Percentiles rank a stretch among this genome's conserved stretches.
phyloP scores from a whole-genome alignment of 495 filamentous ascomycete genomes.

The Tuber borchii region DNA sequence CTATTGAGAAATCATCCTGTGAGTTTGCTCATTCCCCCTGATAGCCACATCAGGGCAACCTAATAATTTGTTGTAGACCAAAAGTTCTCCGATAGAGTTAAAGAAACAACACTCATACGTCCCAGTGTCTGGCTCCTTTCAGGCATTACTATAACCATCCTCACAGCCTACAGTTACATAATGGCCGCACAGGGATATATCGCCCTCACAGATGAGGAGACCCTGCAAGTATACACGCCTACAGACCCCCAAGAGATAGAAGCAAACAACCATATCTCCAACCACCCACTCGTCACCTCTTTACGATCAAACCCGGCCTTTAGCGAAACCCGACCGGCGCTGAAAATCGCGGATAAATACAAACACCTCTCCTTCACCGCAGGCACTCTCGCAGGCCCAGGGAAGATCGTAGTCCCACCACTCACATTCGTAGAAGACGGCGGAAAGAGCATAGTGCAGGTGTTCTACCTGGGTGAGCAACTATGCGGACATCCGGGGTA shows the following conservation, averaged over 20 bases:
- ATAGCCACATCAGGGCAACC: background rate
- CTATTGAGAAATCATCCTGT: background rate
- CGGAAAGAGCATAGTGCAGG: slow-evolving; percentile 65
- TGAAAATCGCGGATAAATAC: slow-evolving; percentile 66
- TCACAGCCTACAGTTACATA: slow-evolving; percentile 25
- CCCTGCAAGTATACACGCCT: slow-evolving; percentile 60
- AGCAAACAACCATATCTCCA: slow-evolving; percentile 65
- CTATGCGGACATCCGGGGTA: slow-evolving; percentile 89
- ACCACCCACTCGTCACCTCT: slow-evolving; percentile 61
- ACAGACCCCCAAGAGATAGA: slow-evolving; percentile 54
- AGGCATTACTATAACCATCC: slow-evolving; percentile 26
- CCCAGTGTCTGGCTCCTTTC: slow-evolving; percentile 35
- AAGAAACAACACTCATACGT: slow-evolving; percentile 29
- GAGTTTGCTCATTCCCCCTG: background rate
- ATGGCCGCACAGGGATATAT: slow-evolving; percentile 38
- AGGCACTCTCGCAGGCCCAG: slow-evolving; percentile 68
- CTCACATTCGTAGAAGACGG: slow-evolving; percentile 63
- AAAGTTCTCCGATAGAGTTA: slow-evolving; percentile 22
- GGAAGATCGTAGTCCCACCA: slow-evolving; percentile 76
- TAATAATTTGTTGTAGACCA: slow-evolving; percentile 14
- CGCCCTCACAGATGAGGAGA: slow-evolving; percentile 60
- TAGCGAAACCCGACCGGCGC: slow-evolving; percentile 73
- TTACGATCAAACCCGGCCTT: slow-evolving; percentile 64
- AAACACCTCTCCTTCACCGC: slow-evolving; percentile 71
- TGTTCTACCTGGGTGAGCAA: slow-evolving; percentile 72